Conservation (phyloP, 306 rosid genomes). For the Purshia tridentata region DNA sequence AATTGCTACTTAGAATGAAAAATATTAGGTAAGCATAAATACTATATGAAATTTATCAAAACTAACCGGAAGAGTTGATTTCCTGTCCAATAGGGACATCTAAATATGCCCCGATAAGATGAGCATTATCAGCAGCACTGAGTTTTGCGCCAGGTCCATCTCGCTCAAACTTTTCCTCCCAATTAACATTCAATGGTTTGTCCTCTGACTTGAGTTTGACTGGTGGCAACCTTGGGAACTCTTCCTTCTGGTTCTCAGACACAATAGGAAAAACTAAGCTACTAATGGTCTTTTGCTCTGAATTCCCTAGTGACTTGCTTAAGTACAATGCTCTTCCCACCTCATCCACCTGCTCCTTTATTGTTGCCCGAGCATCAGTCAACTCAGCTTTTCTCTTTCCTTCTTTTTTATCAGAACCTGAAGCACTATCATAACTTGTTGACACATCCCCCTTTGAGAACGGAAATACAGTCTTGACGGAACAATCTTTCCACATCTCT, state of each 20-base stretch:
- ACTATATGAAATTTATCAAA: conserved; percentile 15
- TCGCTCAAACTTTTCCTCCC: conserved; percentile 84
- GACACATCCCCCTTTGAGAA: conserved; percentile 59
- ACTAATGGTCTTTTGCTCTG: conserved; percentile 53
- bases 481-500: conserved; percentile 72
- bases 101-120: conserved; percentile 74
- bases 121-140: conserved; percentile 45
- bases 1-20: conserved; percentile 11
- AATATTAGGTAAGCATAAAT: not conserved
- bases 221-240: conserved; percentile 88
- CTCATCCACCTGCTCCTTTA: conserved; percentile 86
- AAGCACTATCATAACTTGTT: conserved; percentile 45
- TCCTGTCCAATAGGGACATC: conserved; percentile 97
- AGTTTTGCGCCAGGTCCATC: conserved; percentile 56
- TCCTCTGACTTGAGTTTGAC: conserved; percentile 91
- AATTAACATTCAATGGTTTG: conserved; percentile 56
- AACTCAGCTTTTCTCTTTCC: conserved; percentile 57
- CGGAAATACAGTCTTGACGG: conserved; percentile 79
- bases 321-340: conserved; percentile 78
- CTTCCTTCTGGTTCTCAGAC: conserved; percentile 72
- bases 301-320: conserved; percentile 60
- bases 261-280: conserved; percentile 56
- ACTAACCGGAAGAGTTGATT: conserved; percentile 73
- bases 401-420: conserved; percentile 56
- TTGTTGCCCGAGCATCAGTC: conserved; percentile 54